Base-by-base conservation (phyloP, 768 basidiomycete genomes). In the Tephrocybe sp. region DNA sequence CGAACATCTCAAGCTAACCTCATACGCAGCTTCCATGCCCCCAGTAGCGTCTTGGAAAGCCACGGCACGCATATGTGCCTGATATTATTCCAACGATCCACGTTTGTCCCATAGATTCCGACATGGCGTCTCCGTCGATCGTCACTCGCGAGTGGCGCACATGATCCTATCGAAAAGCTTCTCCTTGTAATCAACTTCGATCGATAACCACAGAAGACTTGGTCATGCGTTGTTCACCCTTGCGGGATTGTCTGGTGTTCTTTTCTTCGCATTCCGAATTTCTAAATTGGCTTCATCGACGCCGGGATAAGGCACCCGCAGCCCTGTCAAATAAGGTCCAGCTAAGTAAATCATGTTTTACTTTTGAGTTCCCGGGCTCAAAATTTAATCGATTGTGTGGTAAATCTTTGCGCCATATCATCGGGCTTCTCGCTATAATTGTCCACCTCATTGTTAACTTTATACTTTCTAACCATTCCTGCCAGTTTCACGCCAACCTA, bases 271-370 rank as follows among this genome's bases (percentile, higher is more conserved):
- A 9, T 41, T 27, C 42, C 42, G 39, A 46, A 12, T 9, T 13
- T 22, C 30, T 23, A 42, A 9, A 12, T 39, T 41, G 3, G 10
- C 25, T 33, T 23, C 22, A 45, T 51, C 50, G 50, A 39, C 49
- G 38, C 47, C 51, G 45, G 51, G 30, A 43, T 24, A 15, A 47
- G 41, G 37, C 51, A 52, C 46, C 45, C 40, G 39, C 41, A 19
- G 43, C 37, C 36, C 27, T 47, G 51, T 47, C 45, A 47, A 43
- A 43, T 39, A 47, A 47, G 37, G 18, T 27, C 43, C 39, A 18
- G 50, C 27, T 42, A 41, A n/a, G n/a, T 13, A 24, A 27, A 25
- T 27, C 15, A 31, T 43, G 34, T 52, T 44, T 49, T 27, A 18
- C 42, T 45, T 52, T 52, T 22, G 25, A 38, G 39, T 23, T 52